These are phyloP conservation scores for Xylaria grammica DNA, from an alignment of 495 filamentous ascomycete genomes.

Conservation along the genomic window DNA sequence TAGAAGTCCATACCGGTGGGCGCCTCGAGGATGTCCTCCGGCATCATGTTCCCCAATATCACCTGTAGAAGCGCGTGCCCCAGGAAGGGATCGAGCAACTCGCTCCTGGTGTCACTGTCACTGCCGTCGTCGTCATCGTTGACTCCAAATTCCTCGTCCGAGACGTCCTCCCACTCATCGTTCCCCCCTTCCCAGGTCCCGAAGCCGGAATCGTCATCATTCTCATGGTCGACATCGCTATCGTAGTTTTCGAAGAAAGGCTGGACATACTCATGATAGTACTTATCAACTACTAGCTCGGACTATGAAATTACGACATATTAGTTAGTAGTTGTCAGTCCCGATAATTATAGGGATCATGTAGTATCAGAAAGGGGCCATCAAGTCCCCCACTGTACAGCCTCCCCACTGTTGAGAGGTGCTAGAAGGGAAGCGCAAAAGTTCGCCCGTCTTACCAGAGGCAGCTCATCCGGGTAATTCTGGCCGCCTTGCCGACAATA, in stretches of 20 bases:
- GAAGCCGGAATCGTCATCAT: neutral
- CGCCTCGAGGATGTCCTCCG: no score
- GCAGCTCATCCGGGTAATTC: conserved; percentile 18
- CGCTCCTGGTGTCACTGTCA: neutral
- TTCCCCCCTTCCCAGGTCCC: neutral
- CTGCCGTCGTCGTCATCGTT: neutral
- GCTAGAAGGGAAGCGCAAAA: neutral
- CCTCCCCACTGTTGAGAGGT: neutral
- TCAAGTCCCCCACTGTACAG: no score
- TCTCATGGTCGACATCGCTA: neutral
- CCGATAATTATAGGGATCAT: neutral
- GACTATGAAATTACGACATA: neutral
- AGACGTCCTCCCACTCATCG: conserved; percentile 12
- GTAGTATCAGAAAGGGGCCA: no score
- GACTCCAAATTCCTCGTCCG: conserved; percentile 4
- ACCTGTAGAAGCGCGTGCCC: no score
- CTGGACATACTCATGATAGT: conserved; percentile 13
- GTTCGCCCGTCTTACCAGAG: conserved; percentile 12
- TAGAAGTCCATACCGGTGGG: no score
- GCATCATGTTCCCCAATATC: no score
- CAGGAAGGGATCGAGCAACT: no score
- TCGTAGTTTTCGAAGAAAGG: conserved; percentile 1
- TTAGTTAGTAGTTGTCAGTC: conserved; percentile 6
- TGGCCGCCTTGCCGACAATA: conserved; percentile 19
- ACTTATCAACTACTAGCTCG: neutral